phyloP scores from a whole-genome alignment of 2,329 filamentous ascomycete genomes.

The Arthrobotrys sphaeroides region DNA sequence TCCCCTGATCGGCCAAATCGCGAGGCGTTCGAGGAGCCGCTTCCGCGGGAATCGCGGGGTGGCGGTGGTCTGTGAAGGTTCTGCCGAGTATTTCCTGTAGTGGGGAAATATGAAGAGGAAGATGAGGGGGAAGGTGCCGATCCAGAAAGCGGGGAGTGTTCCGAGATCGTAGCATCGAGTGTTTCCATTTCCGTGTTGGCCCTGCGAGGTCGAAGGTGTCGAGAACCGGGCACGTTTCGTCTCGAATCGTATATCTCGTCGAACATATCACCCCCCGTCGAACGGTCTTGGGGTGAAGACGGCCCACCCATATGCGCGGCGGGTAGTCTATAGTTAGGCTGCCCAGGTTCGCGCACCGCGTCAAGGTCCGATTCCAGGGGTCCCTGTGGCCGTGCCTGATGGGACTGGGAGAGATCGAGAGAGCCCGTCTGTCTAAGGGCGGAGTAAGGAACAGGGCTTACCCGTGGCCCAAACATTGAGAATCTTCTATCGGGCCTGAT shows the following conservation, averaged over 20 bases:
- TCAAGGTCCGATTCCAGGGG: background rate
- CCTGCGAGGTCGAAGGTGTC: conserved; percentile 14
- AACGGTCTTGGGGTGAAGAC: background rate
- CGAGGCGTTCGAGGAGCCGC: conserved; percentile 9
- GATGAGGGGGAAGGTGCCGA: background rate
- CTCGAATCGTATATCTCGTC: conserved; percentile 11
- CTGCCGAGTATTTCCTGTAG: background rate
- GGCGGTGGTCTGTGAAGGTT: background rate
- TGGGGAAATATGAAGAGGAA: background rate
- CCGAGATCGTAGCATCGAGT: background rate
- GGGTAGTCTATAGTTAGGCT: background rate
- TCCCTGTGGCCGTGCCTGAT: background rate
- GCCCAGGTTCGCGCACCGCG: background rate
- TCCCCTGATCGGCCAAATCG: conserved; percentile 55
- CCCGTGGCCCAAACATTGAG: conserved; percentile 26
- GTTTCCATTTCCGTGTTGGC: background rate
- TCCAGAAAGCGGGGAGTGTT: background rate
- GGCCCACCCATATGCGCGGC: background rate
- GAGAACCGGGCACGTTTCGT: background rate
- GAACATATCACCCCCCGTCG: background rate
- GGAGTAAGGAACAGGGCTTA: conserved; percentile 23
- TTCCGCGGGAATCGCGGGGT: conserved; percentile 16
- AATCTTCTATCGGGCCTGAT: conserved; percentile 24
- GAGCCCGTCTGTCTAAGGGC: conserved; percentile 21
- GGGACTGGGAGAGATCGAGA: conserved; percentile 19